Conservation (phyloP, 129 eudicot species). For the Pittosporum tobira region DNA sequence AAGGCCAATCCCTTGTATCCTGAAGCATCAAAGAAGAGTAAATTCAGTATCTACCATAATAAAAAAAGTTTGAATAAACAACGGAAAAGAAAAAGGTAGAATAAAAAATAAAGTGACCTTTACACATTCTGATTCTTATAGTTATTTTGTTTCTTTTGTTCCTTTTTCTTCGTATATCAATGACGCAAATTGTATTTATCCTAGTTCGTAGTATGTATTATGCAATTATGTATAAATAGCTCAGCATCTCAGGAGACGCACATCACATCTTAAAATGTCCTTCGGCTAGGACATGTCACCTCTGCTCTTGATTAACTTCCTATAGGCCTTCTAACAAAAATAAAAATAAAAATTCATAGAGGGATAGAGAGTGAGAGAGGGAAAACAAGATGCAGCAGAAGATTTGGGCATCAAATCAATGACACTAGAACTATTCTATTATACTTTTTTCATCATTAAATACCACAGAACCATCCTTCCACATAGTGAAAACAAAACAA, state of each 20-base stretch:
- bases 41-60: conserved; percentile 1
- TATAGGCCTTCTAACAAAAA: too few relatives aligned
- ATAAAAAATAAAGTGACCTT: not conserved
- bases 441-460: not conserved
- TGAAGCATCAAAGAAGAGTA: conserved; percentile 21
- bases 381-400: not conserved
- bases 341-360: too few relatives aligned
- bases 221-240: not conserved
- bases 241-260: not conserved
- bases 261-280: not conserved
- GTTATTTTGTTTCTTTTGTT: too few relatives aligned
- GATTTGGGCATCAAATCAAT: not conserved
- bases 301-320: too few relatives aligned
- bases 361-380: too few relatives aligned
- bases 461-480: too few relatives aligned
- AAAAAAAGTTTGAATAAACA: not conserved
- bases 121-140: not conserved
- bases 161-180: too few relatives aligned
- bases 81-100: not conserved
- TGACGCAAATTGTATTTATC: too few relatives aligned
- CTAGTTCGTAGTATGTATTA: too few relatives aligned
- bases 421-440: not conserved
- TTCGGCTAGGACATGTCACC: too few relatives aligned
- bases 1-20: conserved; percentile 78
- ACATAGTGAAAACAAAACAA: too few relatives aligned